Evolutionary conservation across 139 green algal species (phyloP).

Genomic region (Zygnema circumcarinatum): DNA sequence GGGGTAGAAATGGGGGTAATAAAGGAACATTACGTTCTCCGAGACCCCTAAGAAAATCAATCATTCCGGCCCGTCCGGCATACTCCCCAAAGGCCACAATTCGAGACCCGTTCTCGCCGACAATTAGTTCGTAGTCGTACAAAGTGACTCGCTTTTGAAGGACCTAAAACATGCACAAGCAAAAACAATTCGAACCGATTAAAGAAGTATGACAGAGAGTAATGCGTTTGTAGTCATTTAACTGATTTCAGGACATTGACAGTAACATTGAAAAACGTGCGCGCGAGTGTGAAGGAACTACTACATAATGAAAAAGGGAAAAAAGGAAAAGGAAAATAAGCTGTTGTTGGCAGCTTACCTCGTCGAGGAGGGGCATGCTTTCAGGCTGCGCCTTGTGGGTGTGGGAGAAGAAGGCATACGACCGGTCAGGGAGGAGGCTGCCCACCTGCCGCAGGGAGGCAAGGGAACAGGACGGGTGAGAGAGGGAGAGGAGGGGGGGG

Average conservation of each 20-base stretch:
- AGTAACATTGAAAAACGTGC: background rate
- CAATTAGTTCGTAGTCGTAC: conserved; percentile 57
- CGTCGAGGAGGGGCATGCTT: conserved; percentile 53
- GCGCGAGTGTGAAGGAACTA: background rate
- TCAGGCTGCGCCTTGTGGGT: conserved; percentile 53
- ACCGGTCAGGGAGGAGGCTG: conserved; percentile 31
- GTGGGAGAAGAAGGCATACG: conserved; percentile 56
- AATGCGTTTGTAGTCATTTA: no score
- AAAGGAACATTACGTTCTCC: conserved; percentile 46
- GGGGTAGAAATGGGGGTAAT: no score
- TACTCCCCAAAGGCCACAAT: conserved; percentile 57
- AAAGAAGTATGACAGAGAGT: no score
- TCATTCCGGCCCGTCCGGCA: conserved; percentile 51
- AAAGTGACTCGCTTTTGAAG: conserved; percentile 47
- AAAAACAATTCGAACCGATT: no score
- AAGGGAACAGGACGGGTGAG: background rate
- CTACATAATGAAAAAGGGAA: background rate
- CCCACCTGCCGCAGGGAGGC: conserved; percentile 30
- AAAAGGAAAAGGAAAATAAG: background rate
- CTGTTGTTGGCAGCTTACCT: no score
- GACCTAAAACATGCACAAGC: conserved; percentile 15
- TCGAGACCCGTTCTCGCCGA: conserved; percentile 8
- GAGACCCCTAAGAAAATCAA: conserved; percentile 52
- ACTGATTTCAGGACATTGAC: no score
- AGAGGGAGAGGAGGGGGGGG: background rate